phyloP scores from a whole-genome alignment of 2,329 filamentous ascomycete genomes.

The Colletotrichum ledebouriae region DNA sequence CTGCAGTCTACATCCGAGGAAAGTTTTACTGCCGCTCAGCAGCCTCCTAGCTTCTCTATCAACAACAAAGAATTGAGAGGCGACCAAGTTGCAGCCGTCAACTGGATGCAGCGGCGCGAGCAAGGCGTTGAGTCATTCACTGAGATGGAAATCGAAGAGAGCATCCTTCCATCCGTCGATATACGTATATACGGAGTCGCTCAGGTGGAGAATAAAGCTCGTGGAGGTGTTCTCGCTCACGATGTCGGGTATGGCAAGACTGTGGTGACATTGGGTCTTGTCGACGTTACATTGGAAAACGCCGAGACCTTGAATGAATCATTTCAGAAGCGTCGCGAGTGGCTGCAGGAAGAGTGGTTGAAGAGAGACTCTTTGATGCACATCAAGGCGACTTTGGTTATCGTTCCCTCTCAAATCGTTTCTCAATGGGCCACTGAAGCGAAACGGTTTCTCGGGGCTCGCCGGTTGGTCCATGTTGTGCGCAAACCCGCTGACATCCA shows the following conservation, averaged over 20 bases:
- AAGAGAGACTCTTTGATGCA: conserved; percentile 24
- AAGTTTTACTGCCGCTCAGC: not conserved
- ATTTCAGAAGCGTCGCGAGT: conserved; percentile 35
- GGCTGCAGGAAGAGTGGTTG: conserved; percentile 34
- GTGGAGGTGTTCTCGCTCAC: conserved; percentile 58
- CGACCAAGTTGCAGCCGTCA: conserved; percentile 45
- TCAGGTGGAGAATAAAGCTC: conserved; percentile 45
- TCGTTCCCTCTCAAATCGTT: conserved; percentile 57
- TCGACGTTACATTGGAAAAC: conserved; percentile 47
- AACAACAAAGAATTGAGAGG: conserved; percentile 39
- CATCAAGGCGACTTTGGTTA: conserved; percentile 54
- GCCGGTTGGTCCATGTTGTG: conserved; percentile 47
- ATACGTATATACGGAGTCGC: conserved; percentile 53
- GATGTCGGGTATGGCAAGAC: conserved; percentile 62
- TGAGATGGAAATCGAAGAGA: conserved; percentile 57
- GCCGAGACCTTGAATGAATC: conserved; percentile 41
- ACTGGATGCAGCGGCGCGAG: conserved; percentile 48
- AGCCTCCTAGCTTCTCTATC: conserved; percentile 41
- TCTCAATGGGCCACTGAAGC: conserved; percentile 55
- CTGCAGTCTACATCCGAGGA: conserved; percentile 40
- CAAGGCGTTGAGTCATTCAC: conserved; percentile 46
- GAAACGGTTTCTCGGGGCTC: conserved; percentile 48
- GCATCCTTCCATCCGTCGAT: conserved; percentile 49
- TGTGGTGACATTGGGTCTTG: conserved; percentile 55
- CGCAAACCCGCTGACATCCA: conserved; percentile 28